Conservation (phyloP, 352 stramenopile species). For the Globisporangium mamillatum region DNA sequence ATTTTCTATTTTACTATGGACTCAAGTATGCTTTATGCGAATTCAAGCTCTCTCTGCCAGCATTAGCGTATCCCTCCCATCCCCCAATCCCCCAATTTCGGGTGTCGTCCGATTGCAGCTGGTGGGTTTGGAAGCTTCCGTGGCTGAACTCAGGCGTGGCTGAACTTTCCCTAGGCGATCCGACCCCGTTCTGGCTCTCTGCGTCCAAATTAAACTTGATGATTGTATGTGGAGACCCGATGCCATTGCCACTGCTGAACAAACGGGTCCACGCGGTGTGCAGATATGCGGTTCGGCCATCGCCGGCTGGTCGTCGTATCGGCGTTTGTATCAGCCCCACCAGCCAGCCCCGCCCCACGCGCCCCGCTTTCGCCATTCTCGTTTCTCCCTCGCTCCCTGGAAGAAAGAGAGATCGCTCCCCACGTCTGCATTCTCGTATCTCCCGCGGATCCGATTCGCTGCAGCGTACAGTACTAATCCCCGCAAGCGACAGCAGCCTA, state of each 20-base stretch:
- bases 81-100: neutral
- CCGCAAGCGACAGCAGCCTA: neutral
- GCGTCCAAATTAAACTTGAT: neutral
- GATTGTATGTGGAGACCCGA: neutral
- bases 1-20: neutral
- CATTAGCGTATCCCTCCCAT: neutral
- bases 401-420: neutral
- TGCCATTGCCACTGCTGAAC: neutral
- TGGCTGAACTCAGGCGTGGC: neutral
- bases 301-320: neutral
- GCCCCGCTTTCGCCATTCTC: constrained; percentile 9
- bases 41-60: neutral
- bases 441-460: neutral
- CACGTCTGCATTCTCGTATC: constrained; percentile 18
- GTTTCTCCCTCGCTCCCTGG: neutral
- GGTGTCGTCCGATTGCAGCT: neutral
- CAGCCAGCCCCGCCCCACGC: neutral
- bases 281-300: neutral
- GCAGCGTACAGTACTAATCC: constrained; percentile 8
- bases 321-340: neutral
- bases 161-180: constrained; percentile 2
- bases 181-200: constrained; percentile 1
- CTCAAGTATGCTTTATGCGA: neutral
- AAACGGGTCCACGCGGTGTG: neutral
- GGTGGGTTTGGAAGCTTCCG: constrained; percentile 1